Base-by-base conservation (phyloP, 2,329 filamentous ascomycete genomes). In the Alternaria sp. region DNA sequence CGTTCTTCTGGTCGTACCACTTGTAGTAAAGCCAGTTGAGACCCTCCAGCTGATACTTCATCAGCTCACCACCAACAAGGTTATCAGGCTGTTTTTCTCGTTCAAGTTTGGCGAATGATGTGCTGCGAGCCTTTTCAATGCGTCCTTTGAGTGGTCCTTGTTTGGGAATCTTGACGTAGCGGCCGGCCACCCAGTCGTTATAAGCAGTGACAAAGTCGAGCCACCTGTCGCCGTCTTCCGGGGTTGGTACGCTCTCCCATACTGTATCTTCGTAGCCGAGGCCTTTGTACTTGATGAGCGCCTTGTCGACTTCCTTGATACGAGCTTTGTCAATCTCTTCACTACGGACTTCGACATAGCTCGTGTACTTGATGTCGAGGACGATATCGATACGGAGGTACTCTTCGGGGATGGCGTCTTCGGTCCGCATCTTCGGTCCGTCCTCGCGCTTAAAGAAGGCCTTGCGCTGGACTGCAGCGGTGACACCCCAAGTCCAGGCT, bases 21-120 rank as follows among this genome's bases (percentile, higher is more conserved):
- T 96, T 96, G 77, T 92, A 94, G 62, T 97, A 90, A 3, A 99
- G 87, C 94, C 96, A 99, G 73, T 98, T 97, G 55, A 97, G 84
- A 19, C 96, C 96, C 62, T 97, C 92, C 47, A 96, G 82, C 77
- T 99, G 96, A 74, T 99, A 98, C 32, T 89, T 88, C 94, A 98
- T 98, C 62, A 98, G 83, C 68, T 93, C 88, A 23, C 94, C 93
- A 36, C 92, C 89, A 30, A 87, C 87, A 8, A 98, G 84, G 13
- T 89, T 89, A 1, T 85, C 81, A 0, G 96, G 96, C 74, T 98
- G 95, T 13, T 84, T 81, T 40, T 89, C 84, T 67, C 93, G 86
- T 68, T 93, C 87, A 13, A 93, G 83, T 5, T 86, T 84, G n/a
- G 81, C 81, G 59, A 97, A 97, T 46, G 90, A 83, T 44, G 86